phyloP scores from a whole-genome alignment of 148 eudicot species.

The Polygonum aviculare region DNA sequence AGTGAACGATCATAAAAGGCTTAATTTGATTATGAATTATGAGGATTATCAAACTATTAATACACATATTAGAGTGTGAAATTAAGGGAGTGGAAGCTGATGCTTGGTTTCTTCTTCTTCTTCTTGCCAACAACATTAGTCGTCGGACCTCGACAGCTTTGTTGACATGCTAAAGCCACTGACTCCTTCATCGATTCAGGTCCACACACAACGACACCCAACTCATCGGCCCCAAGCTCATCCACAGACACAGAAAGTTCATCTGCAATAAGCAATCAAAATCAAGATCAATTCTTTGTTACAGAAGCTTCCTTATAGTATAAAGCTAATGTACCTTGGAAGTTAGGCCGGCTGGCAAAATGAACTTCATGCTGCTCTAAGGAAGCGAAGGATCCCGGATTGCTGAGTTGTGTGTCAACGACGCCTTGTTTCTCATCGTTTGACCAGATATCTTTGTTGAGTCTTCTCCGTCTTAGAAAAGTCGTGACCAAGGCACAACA shows the following conservation, averaged over 20 bases:
- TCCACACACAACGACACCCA: constrained; percentile 83
- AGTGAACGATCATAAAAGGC: neutral
- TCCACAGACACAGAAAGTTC: constrained; percentile 26
- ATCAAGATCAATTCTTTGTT: neutral
- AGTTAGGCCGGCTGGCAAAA: constrained; percentile 55
- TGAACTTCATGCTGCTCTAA: constrained; percentile 48
- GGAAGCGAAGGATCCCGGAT: constrained; percentile 18
- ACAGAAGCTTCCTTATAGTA: neutral
- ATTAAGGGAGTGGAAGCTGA: constrained; percentile 59
- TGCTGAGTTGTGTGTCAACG: constrained; percentile 16
- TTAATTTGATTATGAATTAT: neutral
- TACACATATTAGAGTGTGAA: constrained; percentile 41
- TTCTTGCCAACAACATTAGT: constrained; percentile 7
- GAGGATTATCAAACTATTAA: neutral
- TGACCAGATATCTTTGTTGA: constrained; percentile 19
- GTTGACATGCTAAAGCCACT: constrained; percentile 51
- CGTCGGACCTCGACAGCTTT: constrained; percentile 22
- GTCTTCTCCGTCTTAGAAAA: constrained; percentile 27
- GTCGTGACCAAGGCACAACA: constrained; percentile 25
- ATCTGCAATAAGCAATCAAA: constrained; percentile 28
- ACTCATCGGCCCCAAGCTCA: constrained; percentile 27
- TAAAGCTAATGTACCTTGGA: constrained; percentile 31
- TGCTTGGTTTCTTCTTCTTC: constrained; percentile 26
- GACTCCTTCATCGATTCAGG: constrained; percentile 72
- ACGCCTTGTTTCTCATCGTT: constrained; percentile 17